These are phyloP conservation scores for Mucor circinelloides DNA, from an alignment of 371 early-diverging fungal genomes.

Conservation along the genomic window DNA sequence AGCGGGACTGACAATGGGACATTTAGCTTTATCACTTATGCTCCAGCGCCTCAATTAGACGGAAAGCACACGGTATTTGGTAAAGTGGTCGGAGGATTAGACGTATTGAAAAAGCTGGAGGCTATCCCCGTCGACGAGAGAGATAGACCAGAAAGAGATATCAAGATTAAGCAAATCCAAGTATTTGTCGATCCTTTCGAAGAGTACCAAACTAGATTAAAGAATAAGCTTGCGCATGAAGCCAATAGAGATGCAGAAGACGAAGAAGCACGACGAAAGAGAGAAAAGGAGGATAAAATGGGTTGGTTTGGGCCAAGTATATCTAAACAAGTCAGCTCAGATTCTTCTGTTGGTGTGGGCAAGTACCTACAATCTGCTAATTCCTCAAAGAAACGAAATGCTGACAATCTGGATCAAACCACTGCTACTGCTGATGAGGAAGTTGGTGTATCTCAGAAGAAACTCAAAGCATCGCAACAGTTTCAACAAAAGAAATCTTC, in stretches of 20 bases:
- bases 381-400: background rate
- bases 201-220: constrained; percentile 66
- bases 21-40: constrained; percentile 81
- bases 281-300: constrained; percentile 59
- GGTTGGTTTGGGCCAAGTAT: constrained; percentile 78
- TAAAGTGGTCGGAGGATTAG: constrained; percentile 82
- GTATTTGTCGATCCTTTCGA: constrained; percentile 88
- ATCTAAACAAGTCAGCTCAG: constrained; percentile 29
- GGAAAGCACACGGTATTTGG: constrained; percentile 93
- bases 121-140: constrained; percentile 67
- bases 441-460: constrained; percentile 15
- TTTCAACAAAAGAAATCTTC: background rate
- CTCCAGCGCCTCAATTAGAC: constrained; percentile 84
- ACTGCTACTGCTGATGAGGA: constrained; percentile 4
- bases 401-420: background rate
- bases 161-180: constrained; percentile 70
- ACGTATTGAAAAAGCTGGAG: constrained; percentile 82
- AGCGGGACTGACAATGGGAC: background rate
- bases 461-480: constrained; percentile 7
- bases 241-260: constrained; percentile 48
- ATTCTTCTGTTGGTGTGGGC: constrained; percentile 55
- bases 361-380: constrained; percentile 63
- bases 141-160: constrained; percentile 75
- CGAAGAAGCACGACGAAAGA: constrained; percentile 36
- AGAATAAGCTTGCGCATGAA: constrained; percentile 50